Conservation (phyloP, 768 basidiomycete genomes). For the Boletales sp. region DNA sequence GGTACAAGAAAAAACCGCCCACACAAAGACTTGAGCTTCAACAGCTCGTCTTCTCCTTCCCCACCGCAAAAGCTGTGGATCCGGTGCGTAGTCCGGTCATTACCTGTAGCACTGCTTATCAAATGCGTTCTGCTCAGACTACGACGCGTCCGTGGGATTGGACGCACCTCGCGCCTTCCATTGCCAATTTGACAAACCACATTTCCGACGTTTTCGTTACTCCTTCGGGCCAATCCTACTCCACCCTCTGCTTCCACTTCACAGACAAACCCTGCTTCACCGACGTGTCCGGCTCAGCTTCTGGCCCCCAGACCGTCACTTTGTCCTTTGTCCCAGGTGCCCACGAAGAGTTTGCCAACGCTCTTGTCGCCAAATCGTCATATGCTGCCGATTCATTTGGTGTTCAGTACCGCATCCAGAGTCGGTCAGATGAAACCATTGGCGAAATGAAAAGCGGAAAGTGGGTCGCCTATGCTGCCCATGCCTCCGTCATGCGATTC, state of each 20-base stretch:
- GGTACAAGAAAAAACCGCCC: constrained; percentile 36
- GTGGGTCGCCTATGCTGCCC: constrained; percentile 87
- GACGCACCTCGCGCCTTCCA: constrained; percentile 41
- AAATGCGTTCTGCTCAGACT: constrained; percentile 17
- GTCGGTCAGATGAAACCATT: constrained; percentile 45
- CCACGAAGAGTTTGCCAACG: constrained; percentile 48
- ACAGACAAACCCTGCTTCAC: constrained; percentile 38
- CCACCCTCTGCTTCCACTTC: constrained; percentile 49
- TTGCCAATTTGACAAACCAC: constrained; percentile 47
- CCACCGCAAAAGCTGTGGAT: constrained; percentile 36
- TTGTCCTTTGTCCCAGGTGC: constrained; percentile 48
- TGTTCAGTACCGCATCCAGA: constrained; percentile 51
- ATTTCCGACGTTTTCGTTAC: constrained; percentile 40
- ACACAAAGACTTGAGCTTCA: constrained; percentile 60
- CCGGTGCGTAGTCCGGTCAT: constrained; percentile 25
- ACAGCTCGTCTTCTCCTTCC: constrained; percentile 63
- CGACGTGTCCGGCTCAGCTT: constrained; percentile 29
- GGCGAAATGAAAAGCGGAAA: constrained; percentile 75
- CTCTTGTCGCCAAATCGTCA: constrained; percentile 30
- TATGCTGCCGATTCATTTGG: constrained; percentile 37
- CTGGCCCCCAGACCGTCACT: constrained; percentile 43
- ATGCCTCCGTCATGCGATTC: constrained; percentile 74
- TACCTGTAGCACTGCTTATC: neutral
- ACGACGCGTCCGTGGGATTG: constrained; percentile 32
- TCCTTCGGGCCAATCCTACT: constrained; percentile 44